A percentile compares a stretch with the other conserved stretches of the same genome.
phyloP scores from a whole-genome alignment of 345 rosid species.

The Excoecaria cochinchinensis region DNA sequence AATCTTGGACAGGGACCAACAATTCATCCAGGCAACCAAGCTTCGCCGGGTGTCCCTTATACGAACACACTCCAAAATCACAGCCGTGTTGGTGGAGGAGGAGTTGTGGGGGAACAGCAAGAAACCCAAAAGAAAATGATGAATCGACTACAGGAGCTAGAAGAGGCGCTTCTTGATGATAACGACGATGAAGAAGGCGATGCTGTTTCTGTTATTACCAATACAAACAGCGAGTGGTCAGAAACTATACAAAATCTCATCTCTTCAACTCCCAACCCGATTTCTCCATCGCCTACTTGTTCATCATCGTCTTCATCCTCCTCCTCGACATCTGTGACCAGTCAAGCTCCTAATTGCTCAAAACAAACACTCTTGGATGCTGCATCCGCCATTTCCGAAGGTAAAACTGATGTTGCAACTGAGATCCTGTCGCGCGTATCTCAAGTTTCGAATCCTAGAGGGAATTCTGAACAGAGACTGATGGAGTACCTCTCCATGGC shows the following conservation, averaged over 20 bases:
- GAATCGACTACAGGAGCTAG: constrained; percentile 75
- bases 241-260: constrained; percentile 67
- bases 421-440: constrained; percentile 66
- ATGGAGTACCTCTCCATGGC: constrained; percentile 61
- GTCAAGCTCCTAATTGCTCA: constrained; percentile 47
- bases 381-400: constrained; percentile 76
- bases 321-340: constrained; percentile 60
- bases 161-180: constrained; percentile 74
- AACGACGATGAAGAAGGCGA: constrained; percentile 62
- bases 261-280: constrained; percentile 29
- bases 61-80: constrained; percentile 37
- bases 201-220: constrained; percentile 70
- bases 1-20: constrained; percentile 14
- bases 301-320: constrained; percentile 76
- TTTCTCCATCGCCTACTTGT: constrained; percentile 57
- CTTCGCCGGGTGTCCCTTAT: constrained; percentile 36
- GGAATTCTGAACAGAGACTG: constrained; percentile 71
- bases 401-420: constrained; percentile 50
- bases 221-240: constrained; percentile 74
- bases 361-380: constrained; percentile 65
- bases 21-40: constrained; percentile 3
- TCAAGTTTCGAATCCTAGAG: constrained; percentile 46
- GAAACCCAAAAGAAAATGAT: constrained; percentile 71
- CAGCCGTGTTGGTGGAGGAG: constrained; percentile 7
- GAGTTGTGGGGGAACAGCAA: constrained; percentile 2